A percentile compares a stretch with the other conserved stretches of the same genome.
These are phyloP conservation scores for Panaeolus cyanescens DNA, from an alignment of 768 basidiomycete genomes.

Conservation along the genomic window DNA sequence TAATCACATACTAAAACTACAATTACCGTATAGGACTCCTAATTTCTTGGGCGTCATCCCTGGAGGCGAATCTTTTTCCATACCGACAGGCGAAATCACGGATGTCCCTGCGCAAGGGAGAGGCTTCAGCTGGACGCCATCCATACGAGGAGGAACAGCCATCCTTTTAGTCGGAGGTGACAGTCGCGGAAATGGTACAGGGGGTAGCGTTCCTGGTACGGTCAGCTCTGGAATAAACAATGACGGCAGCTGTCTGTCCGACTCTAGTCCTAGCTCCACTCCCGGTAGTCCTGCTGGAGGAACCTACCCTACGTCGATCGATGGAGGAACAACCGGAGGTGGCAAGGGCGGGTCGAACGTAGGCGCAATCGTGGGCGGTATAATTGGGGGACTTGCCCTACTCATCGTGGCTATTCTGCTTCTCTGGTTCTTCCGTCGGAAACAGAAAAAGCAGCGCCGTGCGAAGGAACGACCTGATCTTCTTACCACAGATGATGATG, in stretches of 20 bases:
- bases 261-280: slow-evolving; percentile 73
- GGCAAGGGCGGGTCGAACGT: slow-evolving; percentile 32
- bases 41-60: slow-evolving; percentile 75
- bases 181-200: slow-evolving; percentile 63
- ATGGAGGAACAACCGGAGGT: slow-evolving; percentile 28
- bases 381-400: slow-evolving; percentile 55
- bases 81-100: slow-evolving; percentile 55
- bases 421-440: slow-evolving; percentile 54
- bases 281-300: slow-evolving; percentile 78
- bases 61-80: slow-evolving; percentile 72
- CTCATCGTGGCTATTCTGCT: slow-evolving; percentile 40
- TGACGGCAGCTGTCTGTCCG: slow-evolving; percentile 56
- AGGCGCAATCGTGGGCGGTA: slow-evolving; percentile 59
- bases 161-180: slow-evolving; percentile 72
- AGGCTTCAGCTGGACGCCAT: slow-evolving; percentile 71
- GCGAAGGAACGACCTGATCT: slow-evolving; percentile 65
- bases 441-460: slow-evolving; percentile 33
- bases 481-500: slow-evolving; percentile 65
- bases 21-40: slow-evolving; percentile 43
- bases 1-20: slow-evolving; percentile 1
- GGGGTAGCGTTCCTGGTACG: slow-evolving; percentile 62
- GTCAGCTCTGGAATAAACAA: slow-evolving; percentile 53
- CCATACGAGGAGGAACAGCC: slow-evolving; percentile 64
- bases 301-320: slow-evolving; percentile 58
- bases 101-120: slow-evolving; percentile 46